A percentile compares a stretch with the other conserved stretches of the same genome.
These are phyloP conservation scores for Aaosphaeria arxii DNA, from an alignment of 2,329 filamentous ascomycete species.

Conservation along the genomic window DNA sequence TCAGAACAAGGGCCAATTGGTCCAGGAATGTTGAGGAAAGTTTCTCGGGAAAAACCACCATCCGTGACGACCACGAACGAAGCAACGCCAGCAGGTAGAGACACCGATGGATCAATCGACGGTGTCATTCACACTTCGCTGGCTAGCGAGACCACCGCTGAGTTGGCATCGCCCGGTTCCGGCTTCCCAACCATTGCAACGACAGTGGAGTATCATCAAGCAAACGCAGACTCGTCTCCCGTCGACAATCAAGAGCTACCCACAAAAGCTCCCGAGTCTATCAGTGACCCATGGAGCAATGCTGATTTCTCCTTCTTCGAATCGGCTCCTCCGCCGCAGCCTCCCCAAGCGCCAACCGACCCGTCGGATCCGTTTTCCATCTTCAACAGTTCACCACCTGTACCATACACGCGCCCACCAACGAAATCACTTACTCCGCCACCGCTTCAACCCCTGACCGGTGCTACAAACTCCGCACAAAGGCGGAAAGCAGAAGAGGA, in stretches of 20 bases:
- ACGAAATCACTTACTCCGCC: slow-evolving; percentile 14
- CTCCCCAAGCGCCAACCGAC: slow-evolving; percentile 3
- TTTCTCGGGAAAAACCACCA: too few relatives aligned
- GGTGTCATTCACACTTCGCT: too few relatives aligned
- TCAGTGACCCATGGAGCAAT: slow-evolving; percentile 13
- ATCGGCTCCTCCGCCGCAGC: slow-evolving; percentile 8
- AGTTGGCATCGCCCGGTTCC: slow-evolving; percentile 3
- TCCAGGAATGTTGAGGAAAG: slow-evolving; percentile 17
- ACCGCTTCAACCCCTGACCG: slow-evolving; percentile 18
- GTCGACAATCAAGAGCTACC: slow-evolving; percentile 2
- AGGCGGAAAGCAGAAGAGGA: slow-evolving; percentile 27
- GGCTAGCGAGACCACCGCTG: slow-evolving; percentile 12
- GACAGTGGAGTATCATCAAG: background rate
- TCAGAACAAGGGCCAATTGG: slow-evolving; percentile 28
- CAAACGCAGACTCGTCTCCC: background rate
- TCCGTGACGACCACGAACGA: too few relatives aligned
- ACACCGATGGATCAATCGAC: too few relatives aligned
- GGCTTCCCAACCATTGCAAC: background rate
- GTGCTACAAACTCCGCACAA: slow-evolving; percentile 21
- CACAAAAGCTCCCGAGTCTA: slow-evolving; percentile 11
- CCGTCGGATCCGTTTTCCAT: slow-evolving; percentile 21
- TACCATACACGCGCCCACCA: slow-evolving; percentile 16
- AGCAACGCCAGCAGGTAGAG: too few relatives aligned
- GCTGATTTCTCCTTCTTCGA: slow-evolving; percentile 32
- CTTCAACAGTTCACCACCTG: slow-evolving; percentile 16